Conservation (phyloP, 805 yeast species). For the Wickerhamomyces subpelliculosus region DNA sequence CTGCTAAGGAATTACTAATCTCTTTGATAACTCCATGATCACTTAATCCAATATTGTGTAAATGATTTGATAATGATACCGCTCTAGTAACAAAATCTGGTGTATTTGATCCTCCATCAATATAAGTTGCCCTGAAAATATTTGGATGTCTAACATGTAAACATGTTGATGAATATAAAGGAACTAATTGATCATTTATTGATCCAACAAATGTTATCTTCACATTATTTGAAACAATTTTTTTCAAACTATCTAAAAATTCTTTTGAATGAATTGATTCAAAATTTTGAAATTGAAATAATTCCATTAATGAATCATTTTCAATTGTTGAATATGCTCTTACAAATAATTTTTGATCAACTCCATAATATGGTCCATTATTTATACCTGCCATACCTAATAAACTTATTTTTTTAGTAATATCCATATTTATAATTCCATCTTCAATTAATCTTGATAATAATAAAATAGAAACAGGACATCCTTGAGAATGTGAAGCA, state of each 20-base stretch:
- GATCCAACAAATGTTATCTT: constrained; percentile 83
- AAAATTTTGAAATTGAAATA: constrained; percentile 81
- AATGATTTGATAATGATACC: constrained; percentile 63
- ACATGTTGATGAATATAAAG: constrained; percentile 82
- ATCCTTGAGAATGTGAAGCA: constrained; percentile 95
- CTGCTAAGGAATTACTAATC: constrained; percentile 72
- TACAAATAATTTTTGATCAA: constrained; percentile 76
- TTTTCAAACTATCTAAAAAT: constrained; percentile 59
- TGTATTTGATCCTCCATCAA: constrained; percentile 74
- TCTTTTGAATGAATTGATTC: constrained; percentile 66
- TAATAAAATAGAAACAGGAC: constrained; percentile 80
- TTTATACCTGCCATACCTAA: constrained; percentile 95
- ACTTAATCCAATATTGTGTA: constrained; percentile 69
- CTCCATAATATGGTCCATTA: constrained; percentile 89
- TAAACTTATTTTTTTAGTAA: constrained; percentile 46
- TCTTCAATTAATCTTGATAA: constrained; percentile 66
- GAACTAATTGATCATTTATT: constrained; percentile 89
- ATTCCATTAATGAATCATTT: constrained; percentile 75
- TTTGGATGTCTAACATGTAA: constrained; percentile 84
- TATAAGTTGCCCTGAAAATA: constrained; percentile 80
- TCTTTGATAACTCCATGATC: constrained; percentile 88
- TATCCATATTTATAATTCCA: constrained; percentile 34
- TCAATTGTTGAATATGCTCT: constrained; percentile 89
- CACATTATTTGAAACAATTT: constrained; percentile 60
- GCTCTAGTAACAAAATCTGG: constrained; percentile 75